phyloP scores from a whole-genome alignment of 768 basidiomycete species.

The Pulveroboletus frians region DNA sequence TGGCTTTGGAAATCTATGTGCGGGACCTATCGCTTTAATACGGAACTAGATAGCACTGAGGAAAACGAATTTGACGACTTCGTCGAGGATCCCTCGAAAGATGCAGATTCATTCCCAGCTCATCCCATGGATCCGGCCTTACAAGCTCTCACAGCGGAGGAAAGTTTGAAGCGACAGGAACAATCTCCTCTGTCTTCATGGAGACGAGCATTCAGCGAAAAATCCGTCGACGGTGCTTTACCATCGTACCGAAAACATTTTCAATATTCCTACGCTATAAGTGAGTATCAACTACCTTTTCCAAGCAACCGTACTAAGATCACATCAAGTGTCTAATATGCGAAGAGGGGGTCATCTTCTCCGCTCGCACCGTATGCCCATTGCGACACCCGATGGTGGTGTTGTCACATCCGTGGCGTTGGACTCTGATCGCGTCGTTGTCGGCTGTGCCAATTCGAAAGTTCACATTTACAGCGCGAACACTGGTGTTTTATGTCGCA shows the following conservation, averaged over 20 bases:
- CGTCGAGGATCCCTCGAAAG: conserved; percentile 31
- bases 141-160: conserved; percentile 34
- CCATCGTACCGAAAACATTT: conserved; percentile 65
- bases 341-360: conserved; percentile 67
- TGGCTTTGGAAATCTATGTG: conserved; percentile 79
- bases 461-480: conserved; percentile 81
- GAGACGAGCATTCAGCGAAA: conserved; percentile 13
- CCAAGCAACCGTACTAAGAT: conserved; percentile 1
- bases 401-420: conserved; percentile 87
- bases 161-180: conserved; percentile 27
- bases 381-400: conserved; percentile 42
- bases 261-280: conserved; percentile 64
- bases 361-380: conserved; percentile 53
- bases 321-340: conserved; percentile 68
- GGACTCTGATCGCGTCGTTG: conserved; percentile 78
- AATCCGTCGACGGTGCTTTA: background rate
- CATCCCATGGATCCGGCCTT: conserved; percentile 39
- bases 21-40: conserved; percentile 45
- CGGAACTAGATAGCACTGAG: conserved; percentile 13
- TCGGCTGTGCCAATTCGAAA: conserved; percentile 80
- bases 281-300: conserved; percentile 36
- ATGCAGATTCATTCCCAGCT: conserved; percentile 30
- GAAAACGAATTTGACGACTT: conserved; percentile 23
- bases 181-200: conserved; percentile 22
- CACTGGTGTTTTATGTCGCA: conserved; percentile 71